These are phyloP conservation scores for Coemansia furcata DNA, from an alignment of 192 early-diverging fungal genomes.

Conservation along the genomic window DNA sequence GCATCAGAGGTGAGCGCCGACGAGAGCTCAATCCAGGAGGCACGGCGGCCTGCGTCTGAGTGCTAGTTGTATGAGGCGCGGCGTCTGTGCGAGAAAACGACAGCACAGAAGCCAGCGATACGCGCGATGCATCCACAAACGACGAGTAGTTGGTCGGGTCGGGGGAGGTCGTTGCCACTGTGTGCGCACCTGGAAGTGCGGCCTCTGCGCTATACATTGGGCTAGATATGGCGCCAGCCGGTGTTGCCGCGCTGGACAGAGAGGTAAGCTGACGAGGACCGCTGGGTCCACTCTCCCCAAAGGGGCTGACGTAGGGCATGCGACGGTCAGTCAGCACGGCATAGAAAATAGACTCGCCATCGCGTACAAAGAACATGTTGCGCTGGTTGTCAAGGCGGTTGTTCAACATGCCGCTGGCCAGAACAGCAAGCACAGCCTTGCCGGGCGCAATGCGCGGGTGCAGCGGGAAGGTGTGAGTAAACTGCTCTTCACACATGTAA, in stretches of 20 bases:
- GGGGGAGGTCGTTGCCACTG: slow-evolving; percentile 44
- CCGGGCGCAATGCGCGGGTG: slow-evolving; percentile 35
- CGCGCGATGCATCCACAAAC: not conserved
- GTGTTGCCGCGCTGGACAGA: slow-evolving; percentile 12
- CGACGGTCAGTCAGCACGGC: slow-evolving; percentile 31
- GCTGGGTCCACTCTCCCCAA: slow-evolving; percentile 7
- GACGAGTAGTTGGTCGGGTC: slow-evolving; percentile 16
- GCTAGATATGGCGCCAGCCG: slow-evolving; percentile 7
- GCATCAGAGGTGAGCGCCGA: slow-evolving; percentile 18
- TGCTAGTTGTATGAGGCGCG: not conserved
- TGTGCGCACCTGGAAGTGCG: slow-evolving; percentile 28
- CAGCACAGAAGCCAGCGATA: slow-evolving; percentile 4
- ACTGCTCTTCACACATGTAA: slow-evolving; percentile 45
- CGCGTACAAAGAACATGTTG: slow-evolving; percentile 54
- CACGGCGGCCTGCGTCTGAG: not conserved
- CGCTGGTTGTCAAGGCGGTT: slow-evolving; percentile 39
- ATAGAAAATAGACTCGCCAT: slow-evolving; percentile 41
- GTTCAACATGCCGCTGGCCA: slow-evolving; percentile 50
- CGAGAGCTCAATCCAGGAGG: not conserved
- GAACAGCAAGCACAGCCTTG: slow-evolving; percentile 34
- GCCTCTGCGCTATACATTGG: slow-evolving; percentile 15
- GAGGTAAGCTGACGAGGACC: slow-evolving; percentile 5
- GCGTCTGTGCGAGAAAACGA: slow-evolving; percentile 3
- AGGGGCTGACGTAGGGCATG: slow-evolving; percentile 35
- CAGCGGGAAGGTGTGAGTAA: slow-evolving; percentile 32